phyloP scores from a whole-genome alignment of 805 yeast genomes.

The Ogataea salicorniae region DNA sequence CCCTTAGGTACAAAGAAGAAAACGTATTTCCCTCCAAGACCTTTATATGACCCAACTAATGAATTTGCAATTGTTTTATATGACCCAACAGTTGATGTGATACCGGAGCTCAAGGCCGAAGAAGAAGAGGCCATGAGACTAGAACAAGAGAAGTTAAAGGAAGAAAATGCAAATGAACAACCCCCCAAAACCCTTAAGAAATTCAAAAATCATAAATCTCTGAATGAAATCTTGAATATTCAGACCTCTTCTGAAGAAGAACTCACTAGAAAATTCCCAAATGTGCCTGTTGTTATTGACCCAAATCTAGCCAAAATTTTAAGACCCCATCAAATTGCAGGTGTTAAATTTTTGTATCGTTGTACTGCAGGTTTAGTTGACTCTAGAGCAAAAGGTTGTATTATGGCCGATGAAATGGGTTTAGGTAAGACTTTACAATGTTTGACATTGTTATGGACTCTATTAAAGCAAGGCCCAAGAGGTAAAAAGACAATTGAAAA shows the following conservation, averaged over 20 bases:
- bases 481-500: slow-evolving; percentile 80
- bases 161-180: slow-evolving; percentile 19
- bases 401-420: slow-evolving; percentile 99
- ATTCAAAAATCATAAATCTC: slow-evolving; percentile 49
- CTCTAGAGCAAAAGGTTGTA: slow-evolving; percentile 86
- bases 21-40: slow-evolving; percentile 71
- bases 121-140: slow-evolving; percentile 22
- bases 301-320: slow-evolving; percentile 78
- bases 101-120: slow-evolving; percentile 29
- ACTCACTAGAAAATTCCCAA: slow-evolving; percentile 51
- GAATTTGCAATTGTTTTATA: slow-evolving; percentile 92
- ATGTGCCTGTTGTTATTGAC: slow-evolving; percentile 94
- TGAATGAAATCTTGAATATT: slow-evolving; percentile 79
- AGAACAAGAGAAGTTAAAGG: slow-evolving; percentile 23
- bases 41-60: slow-evolving; percentile 90
- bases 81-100: slow-evolving; percentile 85
- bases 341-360: slow-evolving; percentile 83
- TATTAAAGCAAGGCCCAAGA: slow-evolving; percentile 82
- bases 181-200: slow-evolving; percentile 30
- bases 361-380: slow-evolving; percentile 87
- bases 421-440: slow-evolving; percentile 89
- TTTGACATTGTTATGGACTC: slow-evolving; percentile 86
- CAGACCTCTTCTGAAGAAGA: slow-evolving; percentile 45
- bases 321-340: slow-evolving; percentile 95
- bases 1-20: slow-evolving; percentile 79